Evolutionary conservation across 495 filamentous ascomycete genomes (phyloP), one percentile per base, ranked within the genome.

Genomic region (Xylaria telfairii): DNA sequence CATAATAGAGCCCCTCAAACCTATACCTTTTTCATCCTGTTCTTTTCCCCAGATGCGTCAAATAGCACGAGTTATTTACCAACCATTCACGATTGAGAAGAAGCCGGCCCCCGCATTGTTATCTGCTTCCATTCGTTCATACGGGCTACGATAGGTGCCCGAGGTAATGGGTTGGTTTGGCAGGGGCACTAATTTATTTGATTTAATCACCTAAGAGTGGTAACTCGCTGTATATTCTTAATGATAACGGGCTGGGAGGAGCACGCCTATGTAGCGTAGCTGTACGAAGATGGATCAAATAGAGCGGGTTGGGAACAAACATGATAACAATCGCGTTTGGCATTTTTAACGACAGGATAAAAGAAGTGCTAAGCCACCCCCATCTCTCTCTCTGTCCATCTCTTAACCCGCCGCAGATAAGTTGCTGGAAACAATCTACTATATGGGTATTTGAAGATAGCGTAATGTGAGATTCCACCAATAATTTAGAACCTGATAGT

Each of bases 1-100:
- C 88, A 71, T 90, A 77, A 71, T 44, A 54, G 10, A 47, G 10
- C 41, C 32, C 42, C 46, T 30, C 8, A 19, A 10, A 4, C 30
- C 57, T 32, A 6, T 37, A 37, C n/a, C 13, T 19, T 53, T 10
- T 1, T 41, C 19, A 26, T 42, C 10, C 15, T 12, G 24, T 32
- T 34, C 19, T 34, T 34, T 24, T 24, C 28, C 26, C 24, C n/a
- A 15, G 17, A 24, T 9, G 28, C 4, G 19, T 47, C 6, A 19
- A 26, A 46, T 49, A 3, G 26, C 19, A 26, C 24, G 26, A 21
- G 42, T 34, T 41, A 34, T 34, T 26, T 7, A 19, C 39, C 47
- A 28, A 56, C 6, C 28, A 2, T 12, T 32, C 53, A 68, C 24
- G 42, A 49, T 26, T n/a, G 3, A 47, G 8, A 4, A 46, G 37